Conservation (phyloP, 2,329 filamentous ascomycete genomes). For the Diaporthe ilicicola region DNA sequence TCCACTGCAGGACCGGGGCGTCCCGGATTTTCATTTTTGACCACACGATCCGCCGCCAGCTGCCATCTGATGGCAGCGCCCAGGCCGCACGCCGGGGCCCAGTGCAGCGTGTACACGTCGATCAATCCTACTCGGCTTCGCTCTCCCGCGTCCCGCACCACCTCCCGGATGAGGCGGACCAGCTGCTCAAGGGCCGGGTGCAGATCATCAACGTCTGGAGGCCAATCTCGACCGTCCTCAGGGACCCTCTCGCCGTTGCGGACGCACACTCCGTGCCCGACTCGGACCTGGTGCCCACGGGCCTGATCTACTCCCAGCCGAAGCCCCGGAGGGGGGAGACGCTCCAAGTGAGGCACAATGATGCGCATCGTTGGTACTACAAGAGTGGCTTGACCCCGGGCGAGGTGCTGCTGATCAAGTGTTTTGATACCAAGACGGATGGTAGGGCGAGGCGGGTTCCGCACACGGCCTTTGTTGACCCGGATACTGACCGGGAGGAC, state of each 20-base stretch:
- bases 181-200: conserved; percentile 43
- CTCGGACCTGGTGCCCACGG: conserved; percentile 48
- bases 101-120: conserved; percentile 57
- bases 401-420: conserved; percentile 68
- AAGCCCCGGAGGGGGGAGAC: conserved; percentile 28
- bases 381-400: conserved; percentile 58
- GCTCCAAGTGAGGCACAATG: background rate
- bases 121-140: conserved; percentile 45
- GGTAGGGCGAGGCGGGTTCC: conserved; percentile 40
- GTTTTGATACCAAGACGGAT: conserved; percentile 59
- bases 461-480: conserved; percentile 39
- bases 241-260: conserved; percentile 52
- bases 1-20: conserved; percentile 50
- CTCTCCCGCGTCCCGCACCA: conserved; percentile 35
- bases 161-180: conserved; percentile 37
- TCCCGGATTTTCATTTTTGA: conserved; percentile 21
- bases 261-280: conserved; percentile 49
- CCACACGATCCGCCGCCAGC: conserved; percentile 61
- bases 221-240: conserved; percentile 55
- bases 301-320: conserved; percentile 44
- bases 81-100: conserved; percentile 42
- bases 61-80: conserved; percentile 61
- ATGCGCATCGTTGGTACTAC: conserved; percentile 56
- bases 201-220: conserved; percentile 58
- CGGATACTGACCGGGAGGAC: conserved; percentile 48